Evolutionary conservation across 768 basidiomycete genomes (phyloP).

Genomic region (Suillus subluteus): DNA sequence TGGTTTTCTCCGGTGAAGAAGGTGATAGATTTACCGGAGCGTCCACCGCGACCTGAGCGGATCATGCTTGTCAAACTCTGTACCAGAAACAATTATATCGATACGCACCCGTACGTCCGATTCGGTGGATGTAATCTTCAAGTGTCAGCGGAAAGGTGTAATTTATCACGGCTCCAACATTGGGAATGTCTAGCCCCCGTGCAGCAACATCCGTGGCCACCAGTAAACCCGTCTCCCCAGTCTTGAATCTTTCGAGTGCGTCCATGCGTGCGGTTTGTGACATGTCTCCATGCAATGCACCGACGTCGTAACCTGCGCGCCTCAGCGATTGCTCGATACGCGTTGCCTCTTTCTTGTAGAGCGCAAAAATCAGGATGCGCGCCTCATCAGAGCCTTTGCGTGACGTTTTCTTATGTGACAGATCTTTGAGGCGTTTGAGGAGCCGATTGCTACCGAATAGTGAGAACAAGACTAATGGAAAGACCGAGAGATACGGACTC

Average conservation of each 20-base stretch:
- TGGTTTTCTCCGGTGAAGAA: conserved; percentile 95
- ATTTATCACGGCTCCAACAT: conserved; percentile 93
- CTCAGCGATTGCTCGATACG: conserved; percentile 83
- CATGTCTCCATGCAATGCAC: conserved; percentile 90
- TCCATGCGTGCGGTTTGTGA: conserved; percentile 82
- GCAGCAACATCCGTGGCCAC: conserved; percentile 99
- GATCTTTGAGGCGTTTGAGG: conserved; percentile 52
- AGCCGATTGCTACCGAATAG: conserved; percentile 57
- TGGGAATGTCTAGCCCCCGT: conserved; percentile 94
- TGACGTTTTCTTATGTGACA: conserved; percentile 66
- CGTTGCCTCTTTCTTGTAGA: conserved; percentile 97
- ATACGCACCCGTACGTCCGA: conserved; percentile 77
- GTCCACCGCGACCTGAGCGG: conserved; percentile 81
- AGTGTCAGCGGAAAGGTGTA: conserved; percentile 98
- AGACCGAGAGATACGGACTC: conserved; percentile 58
- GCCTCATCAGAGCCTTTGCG: conserved; percentile 53
- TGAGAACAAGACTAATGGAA: not conserved
- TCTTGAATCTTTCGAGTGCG: conserved; percentile 85
- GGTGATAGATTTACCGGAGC: conserved; percentile 88
- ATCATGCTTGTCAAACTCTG: not conserved
- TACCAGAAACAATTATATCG: not conserved
- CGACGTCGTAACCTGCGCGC: conserved; percentile 76
- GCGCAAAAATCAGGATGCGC: conserved; percentile 87
- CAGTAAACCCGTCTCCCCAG: conserved; percentile 75
- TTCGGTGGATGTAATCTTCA: conserved; percentile 91